Conservation (phyloP, 345 rosid species). For the Ailanthus altissimus region DNA sequence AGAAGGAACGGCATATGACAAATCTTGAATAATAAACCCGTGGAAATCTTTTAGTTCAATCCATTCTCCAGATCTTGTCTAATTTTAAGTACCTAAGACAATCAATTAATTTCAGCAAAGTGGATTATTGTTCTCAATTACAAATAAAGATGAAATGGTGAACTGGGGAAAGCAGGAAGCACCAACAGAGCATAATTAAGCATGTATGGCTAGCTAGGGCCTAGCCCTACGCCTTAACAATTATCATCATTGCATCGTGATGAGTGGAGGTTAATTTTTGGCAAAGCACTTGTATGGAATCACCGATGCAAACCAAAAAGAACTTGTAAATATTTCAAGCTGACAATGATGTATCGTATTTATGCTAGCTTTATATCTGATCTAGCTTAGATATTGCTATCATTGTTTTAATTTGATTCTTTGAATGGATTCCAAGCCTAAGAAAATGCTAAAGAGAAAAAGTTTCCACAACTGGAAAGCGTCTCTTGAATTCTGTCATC, state of each 20-base stretch:
- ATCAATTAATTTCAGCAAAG: no score
- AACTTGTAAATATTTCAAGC: constrained; percentile 20
- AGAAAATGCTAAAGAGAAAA: neutral
- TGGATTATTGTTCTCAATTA: no score
- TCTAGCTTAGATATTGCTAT: neutral
- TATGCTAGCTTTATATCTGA: neutral
- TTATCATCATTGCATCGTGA: neutral
- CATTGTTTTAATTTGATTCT: constrained; percentile 1
- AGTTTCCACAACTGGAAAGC: constrained; percentile 16
- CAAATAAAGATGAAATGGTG: no score
- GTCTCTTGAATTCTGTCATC: neutral
- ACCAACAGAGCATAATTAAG: no score
- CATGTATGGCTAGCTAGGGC: no score
- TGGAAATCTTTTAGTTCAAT: no score
- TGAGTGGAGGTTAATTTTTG: neutral
- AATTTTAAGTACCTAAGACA: no score
- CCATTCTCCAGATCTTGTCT: no score
- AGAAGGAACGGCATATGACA: no score
- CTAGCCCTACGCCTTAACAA: no score
- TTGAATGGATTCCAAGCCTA: neutral
- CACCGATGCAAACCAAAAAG: neutral
- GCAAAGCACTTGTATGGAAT: neutral
- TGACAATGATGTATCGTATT: constrained; percentile 3
- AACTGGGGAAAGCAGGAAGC: no score
- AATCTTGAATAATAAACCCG: no score